Base-by-base conservation (phyloP, 768 basidiomycete species). In the Termitomyces eurrhizus region DNA sequence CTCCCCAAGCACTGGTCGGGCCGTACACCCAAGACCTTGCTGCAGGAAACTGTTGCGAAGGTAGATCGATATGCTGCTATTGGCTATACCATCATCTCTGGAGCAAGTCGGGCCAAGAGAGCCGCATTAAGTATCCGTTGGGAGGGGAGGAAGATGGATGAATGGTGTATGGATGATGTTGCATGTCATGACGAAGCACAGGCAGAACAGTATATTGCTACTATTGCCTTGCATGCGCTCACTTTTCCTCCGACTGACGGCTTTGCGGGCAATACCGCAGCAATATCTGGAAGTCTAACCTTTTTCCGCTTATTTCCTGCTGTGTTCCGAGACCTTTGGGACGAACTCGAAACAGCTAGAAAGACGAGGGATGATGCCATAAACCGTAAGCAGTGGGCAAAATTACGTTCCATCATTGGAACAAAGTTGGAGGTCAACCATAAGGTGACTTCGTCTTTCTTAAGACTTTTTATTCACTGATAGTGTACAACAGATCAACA, bases 191-290 rank as follows among this genome's bases (percentile, higher is more conserved):
- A 91, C 62, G 80, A 84, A 58, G 67, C 69, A 0, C 94, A 98
- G 70, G 95, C 96, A 26, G 92, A 92, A 72, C 87, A 98, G 66
- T 99, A 93, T 69, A 82, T 96, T 53, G 84, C 96, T 4, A 90
- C 90, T 18, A 74, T 95, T 52, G 94, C 93, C 4, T 77, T 98
- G 37, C 92, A 96, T 71, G 81, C 84, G 4, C 74, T 98, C 36
- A 85, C 84, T 12, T 92, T 87, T 66, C 84, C 86, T 16, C 59
- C 72, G 2, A 80, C 80, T 0, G 82, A 83, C 55, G 89, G 89
- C 8, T 93, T 93, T 71, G 80, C 83, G 11, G 71, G 80, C 3
- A 80, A 70, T 4, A 73, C 80, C 36, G 21, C 41, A 18, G 71
- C 73, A 12, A 77, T 78, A 42, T 74, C 80, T 50, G 76, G 79